Conservation (phyloP, 495 filamentous ascomycete species). For the Parachaetomium inaequale region DNA sequence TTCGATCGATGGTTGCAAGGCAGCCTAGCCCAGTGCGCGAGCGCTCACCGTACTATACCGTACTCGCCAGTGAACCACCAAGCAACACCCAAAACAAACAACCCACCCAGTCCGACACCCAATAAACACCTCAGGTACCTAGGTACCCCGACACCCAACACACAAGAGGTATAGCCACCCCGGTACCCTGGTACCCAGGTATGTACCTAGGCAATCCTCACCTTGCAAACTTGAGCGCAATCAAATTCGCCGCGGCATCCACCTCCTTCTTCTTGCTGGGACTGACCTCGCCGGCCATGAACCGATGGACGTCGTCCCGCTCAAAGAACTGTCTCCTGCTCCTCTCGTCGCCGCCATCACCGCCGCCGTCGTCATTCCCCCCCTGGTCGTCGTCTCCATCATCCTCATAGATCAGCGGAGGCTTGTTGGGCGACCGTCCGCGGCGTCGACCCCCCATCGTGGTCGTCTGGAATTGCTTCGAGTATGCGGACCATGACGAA, state of each 20-base stretch:
- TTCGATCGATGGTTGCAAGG: too few relatives aligned
- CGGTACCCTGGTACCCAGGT: too few relatives aligned
- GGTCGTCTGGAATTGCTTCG: neutral
- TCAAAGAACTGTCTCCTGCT: neutral
- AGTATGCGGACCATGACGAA: neutral
- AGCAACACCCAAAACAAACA: neutral
- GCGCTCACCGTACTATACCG: too few relatives aligned
- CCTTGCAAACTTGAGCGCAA: slow-evolving; percentile 54
- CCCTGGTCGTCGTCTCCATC: slow-evolving; percentile 17
- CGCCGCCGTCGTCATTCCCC: neutral
- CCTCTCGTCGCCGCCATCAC: neutral
- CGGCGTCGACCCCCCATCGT: neutral
- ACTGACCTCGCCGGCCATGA: slow-evolving; percentile 58
- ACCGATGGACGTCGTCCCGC: slow-evolving; percentile 58
- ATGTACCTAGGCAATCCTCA: neutral
- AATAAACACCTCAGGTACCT: too few relatives aligned
- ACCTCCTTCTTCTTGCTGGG: slow-evolving; percentile 63
- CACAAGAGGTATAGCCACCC: neutral
- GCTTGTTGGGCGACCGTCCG: neutral
- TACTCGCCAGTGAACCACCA: too few relatives aligned
- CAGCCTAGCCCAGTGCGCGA: too few relatives aligned
- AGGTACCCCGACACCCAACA: neutral
- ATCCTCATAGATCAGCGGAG: slow-evolving; percentile 39
- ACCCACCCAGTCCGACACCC: neutral
- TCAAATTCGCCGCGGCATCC: slow-evolving; percentile 72